A percentile compares a stretch with the other conserved stretches of the same genome.
phyloP scores from a whole-genome alignment of 192 early-diverging fungal species.

The Geosiphon pyriformis region DNA sequence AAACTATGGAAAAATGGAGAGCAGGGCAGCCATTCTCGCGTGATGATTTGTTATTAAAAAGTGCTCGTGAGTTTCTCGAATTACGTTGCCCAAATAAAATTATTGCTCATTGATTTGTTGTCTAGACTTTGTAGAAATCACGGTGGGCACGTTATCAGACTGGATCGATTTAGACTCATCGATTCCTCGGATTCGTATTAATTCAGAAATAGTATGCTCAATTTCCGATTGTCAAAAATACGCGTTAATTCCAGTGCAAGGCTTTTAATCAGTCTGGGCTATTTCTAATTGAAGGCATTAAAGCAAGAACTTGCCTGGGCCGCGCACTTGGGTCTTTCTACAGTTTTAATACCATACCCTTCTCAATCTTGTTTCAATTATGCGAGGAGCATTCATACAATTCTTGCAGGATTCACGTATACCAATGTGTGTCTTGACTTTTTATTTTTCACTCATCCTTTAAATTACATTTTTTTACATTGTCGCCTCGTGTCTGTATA shows the following conservation, averaged over 20 bases:
- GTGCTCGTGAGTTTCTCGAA: conserved; percentile 23
- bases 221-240: neutral
- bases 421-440: neutral
- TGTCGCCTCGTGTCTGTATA: conserved; percentile 32
- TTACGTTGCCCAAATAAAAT: neutral
- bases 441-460: conserved; percentile 25
- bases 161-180: conserved; percentile 55
- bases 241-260: neutral
- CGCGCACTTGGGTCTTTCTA: conserved; percentile 58
- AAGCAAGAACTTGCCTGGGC: conserved; percentile 66
- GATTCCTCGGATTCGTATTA: conserved; percentile 39
- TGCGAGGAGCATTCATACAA: conserved; percentile 36
- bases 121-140: conserved; percentile 29
- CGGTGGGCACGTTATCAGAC: conserved; percentile 45
- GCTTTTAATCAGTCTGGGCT: neutral
- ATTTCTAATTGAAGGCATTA: conserved; percentile 31
- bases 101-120: neutral
- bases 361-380: conserved; percentile 44
- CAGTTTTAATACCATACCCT: conserved; percentile 49
- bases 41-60: conserved; percentile 37
- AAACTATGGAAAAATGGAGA: conserved; percentile 32
- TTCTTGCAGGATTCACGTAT: conserved; percentile 4
- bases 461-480: conserved; percentile 30
- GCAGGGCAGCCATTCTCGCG: conserved; percentile 29
- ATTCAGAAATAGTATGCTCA: conserved; percentile 49